phyloP scores from a whole-genome alignment of 495 filamentous ascomycete genomes.

The Penicillium lagena region DNA sequence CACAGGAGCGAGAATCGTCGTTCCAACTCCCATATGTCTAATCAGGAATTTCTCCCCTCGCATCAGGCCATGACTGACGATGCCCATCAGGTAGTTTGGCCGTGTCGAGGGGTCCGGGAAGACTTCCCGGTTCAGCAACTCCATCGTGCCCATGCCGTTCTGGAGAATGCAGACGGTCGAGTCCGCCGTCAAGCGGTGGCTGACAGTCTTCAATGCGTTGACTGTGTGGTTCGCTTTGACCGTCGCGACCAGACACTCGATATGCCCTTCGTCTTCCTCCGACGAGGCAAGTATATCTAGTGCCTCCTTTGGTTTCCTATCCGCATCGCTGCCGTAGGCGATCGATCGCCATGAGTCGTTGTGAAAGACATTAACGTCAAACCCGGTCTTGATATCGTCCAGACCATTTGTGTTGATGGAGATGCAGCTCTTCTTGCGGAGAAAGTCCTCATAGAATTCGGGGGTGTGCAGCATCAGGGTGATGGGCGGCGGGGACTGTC shows the following conservation, averaged over 20 bases:
- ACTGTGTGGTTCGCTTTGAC: slow-evolving; percentile 52
- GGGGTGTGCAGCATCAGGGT: slow-evolving; percentile 48
- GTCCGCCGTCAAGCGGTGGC: slow-evolving; percentile 57
- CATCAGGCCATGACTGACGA: slow-evolving; percentile 60
- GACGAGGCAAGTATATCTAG: too few relatives aligned
- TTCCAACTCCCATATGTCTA: slow-evolving; percentile 57
- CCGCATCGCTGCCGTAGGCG: neutral
- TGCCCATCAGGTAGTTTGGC: slow-evolving; percentile 70
- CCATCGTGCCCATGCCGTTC: slow-evolving; percentile 75
- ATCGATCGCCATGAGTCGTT: slow-evolving; percentile 25
- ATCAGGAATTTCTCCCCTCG: slow-evolving; percentile 50
- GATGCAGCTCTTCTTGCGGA: slow-evolving; percentile 22
- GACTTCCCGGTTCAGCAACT: slow-evolving; percentile 59
- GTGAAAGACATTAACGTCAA: slow-evolving; percentile 33
- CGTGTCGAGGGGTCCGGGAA: slow-evolving; percentile 59
- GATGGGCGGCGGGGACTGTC: slow-evolving; percentile 52
- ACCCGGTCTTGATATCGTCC: slow-evolving; percentile 34
- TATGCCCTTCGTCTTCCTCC: slow-evolving; percentile 35
- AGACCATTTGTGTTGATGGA: slow-evolving; percentile 28
- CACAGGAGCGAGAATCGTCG: slow-evolving; percentile 52
- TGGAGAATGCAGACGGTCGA: slow-evolving; percentile 79
- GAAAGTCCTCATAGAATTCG: slow-evolving; percentile 20
- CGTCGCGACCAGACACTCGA: slow-evolving; percentile 74
- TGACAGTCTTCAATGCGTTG: slow-evolving; percentile 49
- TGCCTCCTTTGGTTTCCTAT: neutral